Conservation (phyloP, 441 rosid species). For the Aquilaria agallochum region DNA sequence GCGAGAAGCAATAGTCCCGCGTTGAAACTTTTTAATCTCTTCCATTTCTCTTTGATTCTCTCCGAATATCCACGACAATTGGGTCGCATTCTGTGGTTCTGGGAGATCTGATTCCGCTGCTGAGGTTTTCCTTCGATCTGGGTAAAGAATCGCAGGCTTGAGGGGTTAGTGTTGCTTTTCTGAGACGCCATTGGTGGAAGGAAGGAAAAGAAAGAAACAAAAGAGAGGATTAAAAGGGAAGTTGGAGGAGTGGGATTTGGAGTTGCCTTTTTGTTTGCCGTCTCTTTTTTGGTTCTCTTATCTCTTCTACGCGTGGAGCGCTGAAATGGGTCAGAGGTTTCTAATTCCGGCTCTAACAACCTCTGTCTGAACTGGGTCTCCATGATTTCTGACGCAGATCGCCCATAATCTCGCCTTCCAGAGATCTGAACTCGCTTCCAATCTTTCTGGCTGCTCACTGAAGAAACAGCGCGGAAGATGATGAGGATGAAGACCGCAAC, state of each 20-base stretch:
- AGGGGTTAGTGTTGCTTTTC: neutral
- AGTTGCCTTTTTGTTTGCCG: conserved; percentile 12
- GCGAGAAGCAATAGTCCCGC: too few species aligned
- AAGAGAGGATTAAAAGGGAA: neutral
- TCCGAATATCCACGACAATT: neutral
- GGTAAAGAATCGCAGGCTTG: conserved; percentile 20
- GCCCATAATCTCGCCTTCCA: conserved; percentile 8
- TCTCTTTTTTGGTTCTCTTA: neutral
- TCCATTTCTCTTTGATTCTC: conserved; percentile 26
- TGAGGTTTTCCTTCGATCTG: conserved; percentile 12
- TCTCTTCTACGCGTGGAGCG: conserved; percentile 39
- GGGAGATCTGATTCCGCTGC: conserved; percentile 22
- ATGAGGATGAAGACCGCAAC: conserved; percentile 68
- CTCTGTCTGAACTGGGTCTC: conserved; percentile 30
- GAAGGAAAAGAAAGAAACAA: conserved; percentile 9
- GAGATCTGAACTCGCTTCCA: conserved; percentile 36
- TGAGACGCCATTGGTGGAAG: conserved; percentile 22
- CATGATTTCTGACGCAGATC: conserved; percentile 38
- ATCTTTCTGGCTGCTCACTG: neutral
- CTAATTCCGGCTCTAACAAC: conserved; percentile 18
- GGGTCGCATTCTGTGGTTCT: conserved; percentile 12
- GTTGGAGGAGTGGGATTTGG: conserved; percentile 13
- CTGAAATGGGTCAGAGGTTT: conserved; percentile 25
- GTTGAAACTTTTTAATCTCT: conserved; percentile 1
- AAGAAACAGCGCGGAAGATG: conserved; percentile 34